Evolutionary conservation across 352 stramenopile genomes (phyloP).

Genomic region (Phytopythium delawarense): DNA sequence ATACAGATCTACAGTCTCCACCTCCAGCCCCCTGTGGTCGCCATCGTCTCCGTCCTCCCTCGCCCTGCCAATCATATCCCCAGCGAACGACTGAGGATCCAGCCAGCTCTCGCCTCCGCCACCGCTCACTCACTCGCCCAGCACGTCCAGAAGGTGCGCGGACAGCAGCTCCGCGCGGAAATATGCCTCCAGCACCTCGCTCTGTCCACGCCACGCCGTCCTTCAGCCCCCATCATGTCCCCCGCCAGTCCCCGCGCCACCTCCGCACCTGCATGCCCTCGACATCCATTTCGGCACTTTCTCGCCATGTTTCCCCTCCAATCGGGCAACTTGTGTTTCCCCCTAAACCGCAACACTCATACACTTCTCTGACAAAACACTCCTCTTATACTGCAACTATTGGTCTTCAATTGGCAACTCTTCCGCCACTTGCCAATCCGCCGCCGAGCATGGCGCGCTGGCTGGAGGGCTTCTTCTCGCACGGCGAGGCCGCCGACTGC

Average conservation of each 20-base stretch:
- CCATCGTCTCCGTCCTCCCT: background rate
- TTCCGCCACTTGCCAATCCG: background rate
- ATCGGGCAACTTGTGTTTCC: background rate
- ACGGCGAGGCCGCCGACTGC: slow-evolving; percentile 29
- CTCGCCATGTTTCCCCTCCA: background rate
- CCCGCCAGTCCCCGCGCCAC: background rate
- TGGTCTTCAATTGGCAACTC: background rate
- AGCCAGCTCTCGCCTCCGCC: background rate
- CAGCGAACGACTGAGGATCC: background rate
- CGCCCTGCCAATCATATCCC: background rate
- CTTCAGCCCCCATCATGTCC: background rate
- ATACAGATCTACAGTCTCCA: background rate
- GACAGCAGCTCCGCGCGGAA: slow-evolving; percentile 33
- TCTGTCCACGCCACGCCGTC: background rate
- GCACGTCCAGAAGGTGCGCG: slow-evolving; percentile 20
- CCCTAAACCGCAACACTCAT: background rate
- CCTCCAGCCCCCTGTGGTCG: background rate
- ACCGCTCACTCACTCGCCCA: slow-evolving; percentile 14
- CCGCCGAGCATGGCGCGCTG: slow-evolving; percentile 13
- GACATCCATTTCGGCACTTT: background rate
- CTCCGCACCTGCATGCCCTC: background rate
- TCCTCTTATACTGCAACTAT: background rate
- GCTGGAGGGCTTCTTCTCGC: slow-evolving; percentile 66
- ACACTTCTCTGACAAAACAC: background rate
- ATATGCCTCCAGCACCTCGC: slow-evolving; percentile 19